A percentile compares a stretch with the other conserved stretches of the same genome.
Conservation (phyloP, 306 rosid genomes). For the Quercus rubra region DNA sequence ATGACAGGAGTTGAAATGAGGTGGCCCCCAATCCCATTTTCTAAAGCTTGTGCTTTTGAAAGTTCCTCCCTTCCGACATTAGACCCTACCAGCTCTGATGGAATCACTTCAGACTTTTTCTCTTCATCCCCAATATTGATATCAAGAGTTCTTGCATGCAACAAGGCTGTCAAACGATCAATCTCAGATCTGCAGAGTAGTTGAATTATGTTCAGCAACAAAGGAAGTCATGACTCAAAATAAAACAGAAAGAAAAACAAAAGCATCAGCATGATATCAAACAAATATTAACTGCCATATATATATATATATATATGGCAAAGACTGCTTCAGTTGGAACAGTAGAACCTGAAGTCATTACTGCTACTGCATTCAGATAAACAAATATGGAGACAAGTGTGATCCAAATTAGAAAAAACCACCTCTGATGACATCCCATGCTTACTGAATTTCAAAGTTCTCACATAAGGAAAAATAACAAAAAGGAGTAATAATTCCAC, state of each 20-base stretch:
- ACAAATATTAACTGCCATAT: neutral
- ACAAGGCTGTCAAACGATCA: slow-evolving; percentile 74
- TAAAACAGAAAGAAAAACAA: neutral
- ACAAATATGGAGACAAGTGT: neutral
- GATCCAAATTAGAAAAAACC: neutral
- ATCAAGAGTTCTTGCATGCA: slow-evolving; percentile 68
- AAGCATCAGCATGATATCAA: neutral
- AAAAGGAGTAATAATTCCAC: neutral
- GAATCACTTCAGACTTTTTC: slow-evolving; percentile 36
- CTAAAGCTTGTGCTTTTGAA: slow-evolving; percentile 29
- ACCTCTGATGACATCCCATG: neutral
- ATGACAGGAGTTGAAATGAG: slow-evolving; percentile 41
- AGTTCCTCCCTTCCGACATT: slow-evolving; percentile 35
- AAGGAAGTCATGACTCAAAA: neutral
- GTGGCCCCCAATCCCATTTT: slow-evolving; percentile 37
- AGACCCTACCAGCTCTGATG: slow-evolving; percentile 34
- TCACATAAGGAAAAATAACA: neutral
- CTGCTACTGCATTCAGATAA: neutral
- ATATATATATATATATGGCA: too few species aligned
- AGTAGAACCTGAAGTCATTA: neutral
- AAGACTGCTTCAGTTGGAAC: neutral
- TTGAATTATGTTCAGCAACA: neutral
- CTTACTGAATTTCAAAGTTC: neutral
- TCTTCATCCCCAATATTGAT: slow-evolving; percentile 42
- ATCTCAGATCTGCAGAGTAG: slow-evolving; percentile 70